Conservation (phyloP, 345 rosid genomes). For the Populus tremula region DNA sequence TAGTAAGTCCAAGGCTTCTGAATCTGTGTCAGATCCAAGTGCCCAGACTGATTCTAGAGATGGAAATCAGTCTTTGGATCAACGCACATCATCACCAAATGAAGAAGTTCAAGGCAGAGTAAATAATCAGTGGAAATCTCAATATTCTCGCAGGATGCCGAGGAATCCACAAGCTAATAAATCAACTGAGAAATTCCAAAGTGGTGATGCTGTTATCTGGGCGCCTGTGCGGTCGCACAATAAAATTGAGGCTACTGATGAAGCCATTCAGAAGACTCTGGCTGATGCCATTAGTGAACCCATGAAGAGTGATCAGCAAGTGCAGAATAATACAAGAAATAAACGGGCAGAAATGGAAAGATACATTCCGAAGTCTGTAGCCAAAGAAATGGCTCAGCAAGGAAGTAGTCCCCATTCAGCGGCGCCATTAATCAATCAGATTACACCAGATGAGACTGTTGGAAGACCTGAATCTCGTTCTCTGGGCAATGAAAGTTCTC, state of each 20-base stretch:
- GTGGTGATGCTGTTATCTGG: conserved; percentile 69
- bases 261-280: conserved; percentile 35
- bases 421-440: conserved; percentile 37
- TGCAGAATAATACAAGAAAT: conserved; percentile 55
- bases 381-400: conserved; percentile 82
- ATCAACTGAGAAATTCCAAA: conserved; percentile 51
- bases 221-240: conserved; percentile 71
- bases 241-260: conserved; percentile 55
- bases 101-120: conserved; percentile 51
- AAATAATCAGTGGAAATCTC: conserved; percentile 65
- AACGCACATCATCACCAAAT: conserved; percentile 37
- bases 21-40: conserved; percentile 30
- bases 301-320: conserved; percentile 48
- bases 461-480: conserved; percentile 35
- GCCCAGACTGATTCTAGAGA: conserved; percentile 33
- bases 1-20: conserved; percentile 40
- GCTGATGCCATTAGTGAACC: conserved; percentile 41
- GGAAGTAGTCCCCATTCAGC: conserved; percentile 42
- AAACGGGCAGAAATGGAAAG: conserved; percentile 94
- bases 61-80: conserved; percentile 49
- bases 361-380: conserved; percentile 78
- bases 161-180: conserved; percentile 50
- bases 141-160: conserved; percentile 54
- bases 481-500: conserved; percentile 34
- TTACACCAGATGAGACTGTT: conserved; percentile 27